Percentiles rank a stretch among this genome's conserved stretches.
Evolutionary conservation across 768 basidiomycete genomes (phyloP).

Genomic region (Trametes punicea): DNA sequence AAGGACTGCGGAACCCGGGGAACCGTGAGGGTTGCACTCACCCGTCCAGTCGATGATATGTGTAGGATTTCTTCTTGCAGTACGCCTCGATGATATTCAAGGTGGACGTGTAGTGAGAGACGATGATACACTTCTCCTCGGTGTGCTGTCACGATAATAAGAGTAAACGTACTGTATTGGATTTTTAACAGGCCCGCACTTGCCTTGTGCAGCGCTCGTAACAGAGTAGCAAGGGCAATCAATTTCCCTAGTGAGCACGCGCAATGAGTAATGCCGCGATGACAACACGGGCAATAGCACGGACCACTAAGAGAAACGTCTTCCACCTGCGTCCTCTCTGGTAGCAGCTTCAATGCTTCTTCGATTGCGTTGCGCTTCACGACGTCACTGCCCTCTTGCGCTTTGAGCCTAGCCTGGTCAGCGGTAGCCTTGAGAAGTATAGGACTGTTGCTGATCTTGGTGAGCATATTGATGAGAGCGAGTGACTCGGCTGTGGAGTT

Average conservation of each 20-base stretch:
- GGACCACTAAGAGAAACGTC: constrained; percentile 86
- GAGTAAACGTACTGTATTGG: not conserved
- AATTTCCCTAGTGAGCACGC: constrained; percentile 59
- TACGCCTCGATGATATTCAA: constrained; percentile 88
- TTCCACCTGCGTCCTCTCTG: constrained; percentile 54
- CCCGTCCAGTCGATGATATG: constrained; percentile 87
- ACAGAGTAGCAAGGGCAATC: constrained; percentile 58
- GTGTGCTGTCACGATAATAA: constrained; percentile 46
- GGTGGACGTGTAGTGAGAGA: constrained; percentile 96
- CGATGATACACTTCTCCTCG: constrained; percentile 91
- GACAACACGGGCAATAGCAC: constrained; percentile 16
- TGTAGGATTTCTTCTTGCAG: constrained; percentile 73
- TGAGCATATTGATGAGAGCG: constrained; percentile 73
- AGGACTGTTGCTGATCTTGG: constrained; percentile 92
- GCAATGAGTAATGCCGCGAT: not conserved
- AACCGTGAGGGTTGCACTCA: constrained; percentile 26
- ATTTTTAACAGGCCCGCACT: not conserved
- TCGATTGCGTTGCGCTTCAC: constrained; percentile 48
- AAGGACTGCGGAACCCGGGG: not conserved
- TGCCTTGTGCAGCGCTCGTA: constrained; percentile 60
- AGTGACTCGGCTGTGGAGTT: constrained; percentile 75
- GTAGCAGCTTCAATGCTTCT: constrained; percentile 62
- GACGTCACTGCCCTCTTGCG: constrained; percentile 32
- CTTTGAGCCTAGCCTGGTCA: constrained; percentile 52
- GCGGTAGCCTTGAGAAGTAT: constrained; percentile 78